These are phyloP conservation scores for Colletotrichum camelliae DNA, from an alignment of 2,329 filamentous ascomycete genomes.

Conservation along the genomic window DNA sequence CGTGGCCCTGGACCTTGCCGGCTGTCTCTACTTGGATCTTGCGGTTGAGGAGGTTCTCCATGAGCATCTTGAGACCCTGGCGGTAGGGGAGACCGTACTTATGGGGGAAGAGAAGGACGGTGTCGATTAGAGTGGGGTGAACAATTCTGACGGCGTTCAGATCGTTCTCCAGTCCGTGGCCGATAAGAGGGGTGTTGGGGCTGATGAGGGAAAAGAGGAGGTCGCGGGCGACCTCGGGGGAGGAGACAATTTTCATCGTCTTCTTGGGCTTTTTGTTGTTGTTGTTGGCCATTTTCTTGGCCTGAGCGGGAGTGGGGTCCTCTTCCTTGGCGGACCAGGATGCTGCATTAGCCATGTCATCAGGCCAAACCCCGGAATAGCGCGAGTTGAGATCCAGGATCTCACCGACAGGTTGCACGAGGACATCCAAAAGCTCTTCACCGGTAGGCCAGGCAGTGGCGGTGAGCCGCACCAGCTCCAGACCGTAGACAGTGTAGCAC, in stretches of 20 bases:
- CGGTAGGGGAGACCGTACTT: constrained; percentile 77
- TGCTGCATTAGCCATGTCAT: constrained; percentile 75
- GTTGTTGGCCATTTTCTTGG: constrained; percentile 21
- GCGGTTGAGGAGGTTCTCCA: constrained; percentile 70
- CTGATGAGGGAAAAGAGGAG: constrained; percentile 79
- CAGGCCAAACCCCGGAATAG: constrained; percentile 84
- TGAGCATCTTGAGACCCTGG: constrained; percentile 77
- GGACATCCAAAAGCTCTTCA: constrained; percentile 77
- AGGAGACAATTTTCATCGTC: constrained; percentile 74
- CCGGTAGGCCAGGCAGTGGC: constrained; percentile 86
- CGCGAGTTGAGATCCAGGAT: constrained; percentile 90
- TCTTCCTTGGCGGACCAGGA: constrained; percentile 50
- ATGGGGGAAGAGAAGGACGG: constrained; percentile 83
- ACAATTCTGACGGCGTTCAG: constrained; percentile 85
- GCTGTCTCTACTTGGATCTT: constrained; percentile 77
- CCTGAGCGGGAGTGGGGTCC: constrained; percentile 21
- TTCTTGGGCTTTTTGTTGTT: constrained; percentile 33
- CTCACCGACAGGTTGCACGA: constrained; percentile 84
- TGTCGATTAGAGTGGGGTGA: constrained; percentile 86
- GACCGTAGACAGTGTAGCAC: constrained; percentile 87
- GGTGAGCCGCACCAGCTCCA: constrained; percentile 90
- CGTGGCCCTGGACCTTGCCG: constrained; percentile 70
- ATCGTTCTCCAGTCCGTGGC: constrained; percentile 95
- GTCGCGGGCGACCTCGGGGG: constrained; percentile 75
- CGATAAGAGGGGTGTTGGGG: constrained; percentile 82